Base-by-base conservation (phyloP, 2,329 filamentous ascomycete genomes). In the Paraphaeosphaeria minitans region DNA sequence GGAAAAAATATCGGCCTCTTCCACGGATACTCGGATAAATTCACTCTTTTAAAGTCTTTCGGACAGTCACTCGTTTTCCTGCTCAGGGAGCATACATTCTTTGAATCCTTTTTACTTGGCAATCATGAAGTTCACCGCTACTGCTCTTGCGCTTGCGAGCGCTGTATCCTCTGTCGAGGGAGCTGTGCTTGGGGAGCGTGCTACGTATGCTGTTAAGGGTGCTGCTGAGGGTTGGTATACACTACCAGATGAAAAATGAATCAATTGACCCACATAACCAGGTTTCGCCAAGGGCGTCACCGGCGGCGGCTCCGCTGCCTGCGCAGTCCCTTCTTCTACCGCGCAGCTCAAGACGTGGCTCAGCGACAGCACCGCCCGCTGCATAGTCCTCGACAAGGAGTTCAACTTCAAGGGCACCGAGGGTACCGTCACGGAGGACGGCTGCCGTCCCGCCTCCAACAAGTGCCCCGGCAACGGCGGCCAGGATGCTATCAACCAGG, bases 271-370 rank as follows among this genome's bases (percentile, higher is more conserved):
- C 37, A 50, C 47, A 10, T 35, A 3, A 22, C 12, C 21, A 50
- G 47, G 47, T 57, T 83, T 83, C 59, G 82, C 81, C 16, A 73
- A 77, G 58, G 84, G 84, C 50, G 83, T 85, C 29, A 89, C 87
- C 19, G 87, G 87, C 39, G 87, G 87, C 67, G 86, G 85, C 54
- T 79, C 66, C 59, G 85, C 83, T 22, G 75, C 79, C 9, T 72
- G 84, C 29, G 84, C 84, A 19, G 84, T 85, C 65, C 86, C 86
- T 13, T 77, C 72, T 19, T 83, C 79, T 50, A 85, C 74, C 43
- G 79, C 76, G 24, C 79, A 89, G 80, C 82, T 89, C 48, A 82
- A 84, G 71, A 81, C 78, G 41, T 89, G 87, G 76, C 82, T 89
- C 5, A 78, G 79, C 9, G 85, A 87, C 71, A 75, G 74, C 55